These are phyloP conservation scores for Rhizopus delemar DNA, from an alignment of 371 early-diverging fungal genomes.

Conservation along the genomic window DNA sequence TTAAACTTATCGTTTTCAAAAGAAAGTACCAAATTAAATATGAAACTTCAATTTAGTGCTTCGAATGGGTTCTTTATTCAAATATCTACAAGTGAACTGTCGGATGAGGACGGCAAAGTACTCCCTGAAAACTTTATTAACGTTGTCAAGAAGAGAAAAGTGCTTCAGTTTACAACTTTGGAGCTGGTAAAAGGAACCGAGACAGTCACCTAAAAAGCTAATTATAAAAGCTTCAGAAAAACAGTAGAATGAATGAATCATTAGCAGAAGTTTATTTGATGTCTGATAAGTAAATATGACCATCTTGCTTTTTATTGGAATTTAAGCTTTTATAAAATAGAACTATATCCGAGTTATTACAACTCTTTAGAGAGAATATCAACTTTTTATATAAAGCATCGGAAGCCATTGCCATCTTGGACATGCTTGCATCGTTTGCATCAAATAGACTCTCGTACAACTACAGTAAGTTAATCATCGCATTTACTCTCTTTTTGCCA, in stretches of 20 bases:
- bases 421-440: slow-evolving; percentile 79
- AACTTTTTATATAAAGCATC: slow-evolving; percentile 73
- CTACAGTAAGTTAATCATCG: slow-evolving; percentile 41
- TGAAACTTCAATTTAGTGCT: slow-evolving; percentile 69
- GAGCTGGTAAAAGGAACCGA: slow-evolving; percentile 58
- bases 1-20: not conserved
- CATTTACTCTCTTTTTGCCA: not conserved
- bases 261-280: slow-evolving; percentile 84
- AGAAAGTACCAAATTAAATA: slow-evolving; percentile 50
- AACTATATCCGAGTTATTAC: slow-evolving; percentile 63
- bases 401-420: slow-evolving; percentile 82
- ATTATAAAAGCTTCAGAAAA: slow-evolving; percentile 46
- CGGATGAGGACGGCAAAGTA: slow-evolving; percentile 19
- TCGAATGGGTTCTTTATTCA: slow-evolving; percentile 67
- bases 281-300: slow-evolving; percentile 66
- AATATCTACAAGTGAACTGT: slow-evolving; percentile 38
- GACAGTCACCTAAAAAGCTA: too few relatives aligned
- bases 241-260: slow-evolving; percentile 77
- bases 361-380: slow-evolving; percentile 61
- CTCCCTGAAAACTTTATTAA: slow-evolving; percentile 64
- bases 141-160: slow-evolving; percentile 61
- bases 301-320: not conserved
- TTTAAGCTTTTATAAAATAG: slow-evolving; percentile 34
- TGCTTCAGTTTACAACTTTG: slow-evolving; percentile 72
- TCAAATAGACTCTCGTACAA: slow-evolving; percentile 54